phyloP scores from a whole-genome alignment of 1,139 yeast genomes.

The Blastobotrys illinoisensis region DNA sequence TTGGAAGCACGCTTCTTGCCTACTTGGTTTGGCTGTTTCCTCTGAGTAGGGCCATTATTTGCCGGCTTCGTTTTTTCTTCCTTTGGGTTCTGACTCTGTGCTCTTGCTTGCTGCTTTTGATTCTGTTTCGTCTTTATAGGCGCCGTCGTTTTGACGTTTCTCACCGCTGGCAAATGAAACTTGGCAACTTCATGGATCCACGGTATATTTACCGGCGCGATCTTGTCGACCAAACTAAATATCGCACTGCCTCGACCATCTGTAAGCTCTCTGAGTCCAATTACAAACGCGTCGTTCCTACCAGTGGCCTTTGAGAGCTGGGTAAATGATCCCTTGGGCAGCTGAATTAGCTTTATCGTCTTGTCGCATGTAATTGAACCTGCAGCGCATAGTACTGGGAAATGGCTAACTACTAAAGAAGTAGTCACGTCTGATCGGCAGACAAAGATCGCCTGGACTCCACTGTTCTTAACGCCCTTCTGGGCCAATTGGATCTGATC shows the following conservation, averaged over 20 bases:
- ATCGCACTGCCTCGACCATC: slow-evolving; percentile 10
- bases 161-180: slow-evolving; percentile 12
- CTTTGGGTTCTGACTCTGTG: not conserved
- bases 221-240: slow-evolving; percentile 4
- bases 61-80: not conserved
- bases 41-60: not conserved
- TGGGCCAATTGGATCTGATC: slow-evolving; percentile 7
- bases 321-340: slow-evolving; percentile 20
- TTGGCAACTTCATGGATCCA: slow-evolving; percentile 11
- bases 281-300: slow-evolving; percentile 7
- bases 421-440: slow-evolving; percentile 22
- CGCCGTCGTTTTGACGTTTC: slow-evolving; percentile 14
- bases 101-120: not conserved
- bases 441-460: slow-evolving; percentile 16
- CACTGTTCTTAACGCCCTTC: not conserved
- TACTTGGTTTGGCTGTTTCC: not conserved
- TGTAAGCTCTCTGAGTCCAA: slow-evolving; percentile 9
- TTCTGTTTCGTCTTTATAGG: slow-evolving; percentile 10
- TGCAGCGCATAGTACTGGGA: slow-evolving; percentile 22
- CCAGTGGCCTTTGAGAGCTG: slow-evolving; percentile 15
- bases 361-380: slow-evolving; percentile 9
- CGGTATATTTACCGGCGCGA: slow-evolving; percentile 8
- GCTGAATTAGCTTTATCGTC: slow-evolving; percentile 17
- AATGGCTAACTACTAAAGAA: slow-evolving; percentile 19
- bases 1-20: not conserved